These are phyloP conservation scores for Cynanchum wilfordii DNA, from an alignment of 257 asterid species.

Conservation along the genomic window DNA sequence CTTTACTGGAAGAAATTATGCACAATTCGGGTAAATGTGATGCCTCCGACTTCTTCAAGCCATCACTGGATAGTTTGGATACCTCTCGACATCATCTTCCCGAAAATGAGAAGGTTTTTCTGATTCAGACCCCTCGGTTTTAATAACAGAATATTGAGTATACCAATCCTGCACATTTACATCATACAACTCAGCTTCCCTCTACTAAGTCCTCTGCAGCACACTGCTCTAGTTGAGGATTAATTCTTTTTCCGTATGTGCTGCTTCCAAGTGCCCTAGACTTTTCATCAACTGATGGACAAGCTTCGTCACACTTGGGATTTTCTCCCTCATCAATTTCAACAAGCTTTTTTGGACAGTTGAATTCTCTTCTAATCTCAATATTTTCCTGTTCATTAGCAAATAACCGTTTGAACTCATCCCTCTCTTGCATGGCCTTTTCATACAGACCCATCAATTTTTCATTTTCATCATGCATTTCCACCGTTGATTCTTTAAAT, in stretches of 20 bases:
- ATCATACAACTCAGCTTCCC: slow-evolving; percentile 38
- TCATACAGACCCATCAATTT: slow-evolving; percentile 72
- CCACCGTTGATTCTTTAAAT: slow-evolving; percentile 48
- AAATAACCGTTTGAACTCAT: slow-evolving; percentile 44
- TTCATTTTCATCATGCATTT: slow-evolving; percentile 89
- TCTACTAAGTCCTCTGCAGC: slow-evolving; percentile 24
- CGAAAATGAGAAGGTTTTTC: slow-evolving; percentile 19
- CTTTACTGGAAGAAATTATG: not conserved
- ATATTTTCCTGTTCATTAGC: slow-evolving; percentile 30
- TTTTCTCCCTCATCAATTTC: slow-evolving; percentile 41
- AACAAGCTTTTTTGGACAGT: slow-evolving; percentile 46
- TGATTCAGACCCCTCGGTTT: slow-evolving; percentile 19
- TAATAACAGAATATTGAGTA: slow-evolving; percentile 22
- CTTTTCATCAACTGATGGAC: slow-evolving; percentile 22
- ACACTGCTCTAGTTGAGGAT: slow-evolving; percentile 15
- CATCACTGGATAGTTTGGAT: too few species aligned
- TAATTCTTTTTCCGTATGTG: slow-evolving; percentile 1
- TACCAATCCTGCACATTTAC: slow-evolving; percentile 39
- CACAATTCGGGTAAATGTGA: slow-evolving; percentile 12
- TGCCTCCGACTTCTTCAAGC: slow-evolving; percentile 7
- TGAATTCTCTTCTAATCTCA: slow-evolving; percentile 22
- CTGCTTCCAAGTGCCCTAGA: slow-evolving; percentile 12
- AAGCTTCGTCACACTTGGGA: slow-evolving; percentile 27
- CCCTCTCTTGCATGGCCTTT: slow-evolving; percentile 84
- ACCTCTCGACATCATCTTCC: slow-evolving; percentile 10